These are phyloP conservation scores for Steccherinum ochraceum DNA, from an alignment of 768 basidiomycete genomes.

Conservation along the genomic window DNA sequence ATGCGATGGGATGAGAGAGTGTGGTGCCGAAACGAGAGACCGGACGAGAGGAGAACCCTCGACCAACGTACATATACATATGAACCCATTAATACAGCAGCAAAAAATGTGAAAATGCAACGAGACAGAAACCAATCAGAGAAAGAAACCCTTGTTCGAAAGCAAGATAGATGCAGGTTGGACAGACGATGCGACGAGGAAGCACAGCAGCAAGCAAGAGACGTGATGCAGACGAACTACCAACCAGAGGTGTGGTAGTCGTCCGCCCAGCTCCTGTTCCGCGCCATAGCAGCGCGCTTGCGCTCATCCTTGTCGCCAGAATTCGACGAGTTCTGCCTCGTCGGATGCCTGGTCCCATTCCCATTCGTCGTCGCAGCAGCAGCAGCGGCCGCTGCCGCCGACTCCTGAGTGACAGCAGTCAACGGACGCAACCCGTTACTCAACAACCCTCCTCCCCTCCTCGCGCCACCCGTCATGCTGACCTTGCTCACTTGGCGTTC, in stretches of 20 bases:
- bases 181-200: not conserved
- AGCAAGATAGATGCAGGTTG: conserved; percentile 6
- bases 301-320: conserved; percentile 32
- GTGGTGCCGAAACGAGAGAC: not conserved
- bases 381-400: conserved; percentile 11
- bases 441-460: conserved; percentile 20
- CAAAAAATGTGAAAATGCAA: not conserved
- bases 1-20: not conserved
- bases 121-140: conserved; percentile 6
- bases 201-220: conserved; percentile 1
- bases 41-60: not conserved
- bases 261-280: conserved; percentile 64
- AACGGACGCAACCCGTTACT: conserved; percentile 27
- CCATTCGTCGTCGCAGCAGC: conserved; percentile 11
- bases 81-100: conserved; percentile 9
- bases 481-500: conserved; percentile 61
- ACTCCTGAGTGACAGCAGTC: conserved; percentile 20
- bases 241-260: conserved; percentile 64
- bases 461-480: conserved; percentile 34
- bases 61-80: not conserved
- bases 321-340: not conserved
- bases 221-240: too few species aligned
- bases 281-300: conserved; percentile 39
- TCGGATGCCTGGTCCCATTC: too few species aligned
- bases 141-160: conserved; percentile 1